Evolutionary conservation across 169 alveolate species (phyloP).

Genomic region (Theileria parva): DNA sequence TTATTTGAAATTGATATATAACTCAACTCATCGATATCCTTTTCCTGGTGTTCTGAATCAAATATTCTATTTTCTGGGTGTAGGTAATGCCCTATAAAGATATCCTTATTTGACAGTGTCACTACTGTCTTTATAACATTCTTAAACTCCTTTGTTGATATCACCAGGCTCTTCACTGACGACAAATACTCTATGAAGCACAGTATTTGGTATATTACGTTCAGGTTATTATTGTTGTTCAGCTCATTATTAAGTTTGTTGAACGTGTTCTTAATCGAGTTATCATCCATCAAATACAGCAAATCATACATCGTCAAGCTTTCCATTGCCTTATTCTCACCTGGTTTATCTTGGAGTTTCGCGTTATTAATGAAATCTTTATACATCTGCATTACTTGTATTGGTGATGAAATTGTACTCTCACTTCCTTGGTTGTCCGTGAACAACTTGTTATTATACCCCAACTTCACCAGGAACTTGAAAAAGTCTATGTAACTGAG

Average conservation of each 20-base stretch:
- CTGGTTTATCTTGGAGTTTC: neutral
- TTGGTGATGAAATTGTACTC: neutral
- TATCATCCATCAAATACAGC: constrained; percentile 7
- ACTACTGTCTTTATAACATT: constrained; percentile 6
- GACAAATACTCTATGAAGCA: constrained; percentile 12
- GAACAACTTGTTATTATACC: neutral
- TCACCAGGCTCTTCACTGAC: neutral
- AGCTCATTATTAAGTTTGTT: constrained; percentile 1
- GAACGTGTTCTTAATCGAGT: neutral
- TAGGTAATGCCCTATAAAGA: constrained; percentile 7
- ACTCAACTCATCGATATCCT: constrained; percentile 3
- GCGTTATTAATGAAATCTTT: neutral
- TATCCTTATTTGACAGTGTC: neutral
- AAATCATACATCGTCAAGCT: neutral
- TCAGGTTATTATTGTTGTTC: neutral
- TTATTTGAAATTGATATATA: constrained; percentile 3
- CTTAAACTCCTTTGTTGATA: constrained; percentile 18
- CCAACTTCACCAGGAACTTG: constrained; percentile 14
- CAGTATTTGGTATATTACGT: constrained; percentile 10
- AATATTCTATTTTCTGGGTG: neutral
- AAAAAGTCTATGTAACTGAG: constrained; percentile 5
- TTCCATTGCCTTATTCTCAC: neutral
- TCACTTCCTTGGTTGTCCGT: neutral
- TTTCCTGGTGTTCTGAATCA: neutral
- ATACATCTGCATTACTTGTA: neutral